Evolutionary conservation across 768 basidiomycete species (phyloP).

Genomic region (Mycena albidolilacea): DNA sequence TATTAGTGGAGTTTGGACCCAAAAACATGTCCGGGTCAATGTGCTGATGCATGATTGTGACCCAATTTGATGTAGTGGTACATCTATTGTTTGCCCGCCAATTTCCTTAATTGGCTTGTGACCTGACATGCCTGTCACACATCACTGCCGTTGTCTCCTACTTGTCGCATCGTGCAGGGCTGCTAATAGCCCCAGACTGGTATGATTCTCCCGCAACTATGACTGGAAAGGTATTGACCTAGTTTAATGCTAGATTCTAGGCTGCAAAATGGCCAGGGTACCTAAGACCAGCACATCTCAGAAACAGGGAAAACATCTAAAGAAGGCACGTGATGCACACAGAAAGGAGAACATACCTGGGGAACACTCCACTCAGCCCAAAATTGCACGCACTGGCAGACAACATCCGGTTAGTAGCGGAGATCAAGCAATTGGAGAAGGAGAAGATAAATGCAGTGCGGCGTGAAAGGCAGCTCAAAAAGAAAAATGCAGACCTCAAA

Average conservation of each 20-base stretch:
- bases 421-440: constrained; percentile 8
- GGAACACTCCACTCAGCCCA: too few species aligned
- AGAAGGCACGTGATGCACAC: too few species aligned
- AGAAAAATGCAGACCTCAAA: background rate
- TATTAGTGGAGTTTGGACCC: too few species aligned
- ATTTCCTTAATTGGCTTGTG: constrained; percentile 30
- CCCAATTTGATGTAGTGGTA: constrained; percentile 23
- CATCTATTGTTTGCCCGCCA: constrained; percentile 28
- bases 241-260: constrained; percentile 11
- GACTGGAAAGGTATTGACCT: background rate
- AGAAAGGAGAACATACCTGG: too few species aligned
- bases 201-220: background rate
- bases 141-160: constrained; percentile 21
- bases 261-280: constrained; percentile 11
- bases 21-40: constrained; percentile 15
- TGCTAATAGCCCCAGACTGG: background rate
- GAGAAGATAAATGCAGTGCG: constrained; percentile 17
- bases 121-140: constrained; percentile 27
- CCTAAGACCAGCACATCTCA: too few species aligned
- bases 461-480: constrained; percentile 6
- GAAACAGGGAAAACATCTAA: too few species aligned
- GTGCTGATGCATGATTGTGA: constrained; percentile 26
- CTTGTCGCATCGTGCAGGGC: constrained; percentile 23
- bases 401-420: constrained; percentile 3
- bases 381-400: background rate